Evolutionary conservation across 1,284 basidiomycete genomes (phyloP).

Genomic region (Malassezia globosa): DNA sequence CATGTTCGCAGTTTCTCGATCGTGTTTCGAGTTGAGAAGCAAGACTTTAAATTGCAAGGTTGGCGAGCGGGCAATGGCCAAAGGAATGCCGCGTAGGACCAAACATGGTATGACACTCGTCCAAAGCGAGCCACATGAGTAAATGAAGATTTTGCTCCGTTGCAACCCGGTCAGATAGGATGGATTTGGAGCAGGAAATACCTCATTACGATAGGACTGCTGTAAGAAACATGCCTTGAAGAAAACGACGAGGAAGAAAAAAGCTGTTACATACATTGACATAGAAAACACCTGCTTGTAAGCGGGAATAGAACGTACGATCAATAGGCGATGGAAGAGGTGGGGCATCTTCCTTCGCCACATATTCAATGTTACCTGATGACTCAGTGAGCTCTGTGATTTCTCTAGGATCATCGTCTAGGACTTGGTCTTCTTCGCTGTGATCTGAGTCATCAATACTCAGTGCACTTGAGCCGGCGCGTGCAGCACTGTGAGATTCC

Average conservation of each 20-base stretch:
- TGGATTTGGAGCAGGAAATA: conserved; percentile 74
- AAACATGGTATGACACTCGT: conserved; percentile 80
- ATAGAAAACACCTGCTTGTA: conserved; percentile 63
- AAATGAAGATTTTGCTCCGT: conserved; percentile 64
- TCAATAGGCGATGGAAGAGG: conserved; percentile 22
- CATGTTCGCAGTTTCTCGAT: conserved; percentile 80
- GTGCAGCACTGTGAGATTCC: background rate
- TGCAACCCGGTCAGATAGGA: conserved; percentile 62
- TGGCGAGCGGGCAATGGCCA: conserved; percentile 64
- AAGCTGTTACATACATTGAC: conserved; percentile 62
- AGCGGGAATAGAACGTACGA: conserved; percentile 6
- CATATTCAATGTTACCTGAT: conserved; percentile 60
- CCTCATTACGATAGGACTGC: conserved; percentile 53
- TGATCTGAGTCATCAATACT: conserved; percentile 1
- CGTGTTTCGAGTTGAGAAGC: conserved; percentile 73
- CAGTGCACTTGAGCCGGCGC: background rate
- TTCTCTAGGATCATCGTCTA: background rate
- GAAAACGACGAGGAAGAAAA: too few species aligned
- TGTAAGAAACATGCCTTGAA: too few species aligned
- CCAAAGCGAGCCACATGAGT: conserved; percentile 81
- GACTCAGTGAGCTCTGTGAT: conserved; percentile 8
- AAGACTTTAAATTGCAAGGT: conserved; percentile 69
- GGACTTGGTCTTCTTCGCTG: conserved; percentile 5
- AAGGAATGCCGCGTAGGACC: conserved; percentile 68
- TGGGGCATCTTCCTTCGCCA: conserved; percentile 51